Base-by-base conservation (phyloP, 148 eudicot species). In the Camellia sinensis region DNA sequence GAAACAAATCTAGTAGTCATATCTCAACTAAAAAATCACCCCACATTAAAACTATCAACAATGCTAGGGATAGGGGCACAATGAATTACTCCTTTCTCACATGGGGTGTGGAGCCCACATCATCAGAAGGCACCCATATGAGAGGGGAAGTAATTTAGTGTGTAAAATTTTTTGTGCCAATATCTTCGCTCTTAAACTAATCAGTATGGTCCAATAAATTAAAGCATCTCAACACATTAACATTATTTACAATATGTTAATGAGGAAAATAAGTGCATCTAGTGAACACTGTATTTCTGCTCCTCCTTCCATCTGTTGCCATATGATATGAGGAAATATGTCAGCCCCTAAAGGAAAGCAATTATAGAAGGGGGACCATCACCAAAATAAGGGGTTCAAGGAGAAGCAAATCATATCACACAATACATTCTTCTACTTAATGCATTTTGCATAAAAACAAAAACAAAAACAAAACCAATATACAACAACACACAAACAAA, bases 291-390 rank as follows among this genome's bases (percentile, higher is more conserved):
- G n/a, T 54, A 13, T 43, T 48, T 71, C 15, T 71, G 15, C 57
- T 21, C 40, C 40, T 21, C 13, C 59, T 48, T 48, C 52, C 5
- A 48, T 48, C 6, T 21, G 21, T 60, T 13, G 9, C 40, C 57
- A 50, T 60, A 15, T 18, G 21, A 18, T 60, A 3, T 2, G 63
- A 60, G n/a, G n/a, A 60, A 60, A 60, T 15, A 7, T 15, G 63
- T 15, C 63, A 60, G 57, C 63, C 63, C n/a, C 63, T 60, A 60
- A 60, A 60, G 63, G 63, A 60, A 60, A 60, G 19, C n/a, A 60
- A 60, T 15, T 60, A 15, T 17, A 60, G 4, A 60, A 60, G 63
- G 63, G 3, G 13, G 57, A 54, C 63, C 19, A n/a, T 60, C 6
- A 60, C 63, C 63, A 60, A 3, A 60, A 60, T 15, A 60, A 15